A percentile compares a stretch with the other conserved stretches of the same genome.
These are phyloP conservation scores for Esteya vermicola DNA, from an alignment of 2,329 filamentous ascomycete species.

Conservation along the genomic window DNA sequence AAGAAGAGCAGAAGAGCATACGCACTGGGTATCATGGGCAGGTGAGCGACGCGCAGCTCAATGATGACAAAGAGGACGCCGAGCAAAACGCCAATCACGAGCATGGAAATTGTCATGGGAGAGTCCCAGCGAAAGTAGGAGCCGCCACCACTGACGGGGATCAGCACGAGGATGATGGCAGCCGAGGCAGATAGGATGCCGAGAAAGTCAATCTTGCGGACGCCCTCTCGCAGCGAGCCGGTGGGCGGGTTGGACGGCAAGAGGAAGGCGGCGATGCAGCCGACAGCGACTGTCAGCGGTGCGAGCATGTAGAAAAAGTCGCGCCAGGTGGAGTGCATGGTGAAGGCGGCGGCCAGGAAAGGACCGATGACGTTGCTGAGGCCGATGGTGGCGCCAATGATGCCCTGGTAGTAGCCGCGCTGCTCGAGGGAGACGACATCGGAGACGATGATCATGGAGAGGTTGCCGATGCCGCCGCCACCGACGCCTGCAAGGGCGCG, in stretches of 20 bases:
- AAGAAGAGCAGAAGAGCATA: not conserved
- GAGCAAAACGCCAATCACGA: constrained; percentile 15
- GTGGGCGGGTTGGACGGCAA: constrained; percentile 28
- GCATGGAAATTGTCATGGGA: constrained; percentile 44
- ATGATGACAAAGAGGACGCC: constrained; percentile 6
- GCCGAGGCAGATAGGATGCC: constrained; percentile 39
- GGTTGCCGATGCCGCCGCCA: constrained; percentile 42
- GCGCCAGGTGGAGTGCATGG: constrained; percentile 23
- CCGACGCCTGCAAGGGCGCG: constrained; percentile 47
- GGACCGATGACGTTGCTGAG: constrained; percentile 27
- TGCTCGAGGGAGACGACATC: constrained; percentile 45
- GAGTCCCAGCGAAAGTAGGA: constrained; percentile 41
- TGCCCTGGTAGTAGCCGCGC: constrained; percentile 39
- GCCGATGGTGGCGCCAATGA: constrained; percentile 24
- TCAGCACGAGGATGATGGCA: constrained; percentile 44
- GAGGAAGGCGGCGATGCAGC: constrained; percentile 28
- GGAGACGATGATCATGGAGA: constrained; percentile 47
- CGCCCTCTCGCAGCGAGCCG: constrained; percentile 27
- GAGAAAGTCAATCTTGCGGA: constrained; percentile 43
- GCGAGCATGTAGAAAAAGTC: constrained; percentile 32
- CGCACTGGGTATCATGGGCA: constrained; percentile 10
- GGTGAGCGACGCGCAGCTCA: constrained; percentile 7
- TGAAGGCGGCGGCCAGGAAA: constrained; percentile 26
- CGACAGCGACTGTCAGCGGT: constrained; percentile 31
- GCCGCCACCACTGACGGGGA: constrained; percentile 45